phyloP scores from a whole-genome alignment of 2,329 filamentous ascomycete genomes.

The Didymella exigua region DNA sequence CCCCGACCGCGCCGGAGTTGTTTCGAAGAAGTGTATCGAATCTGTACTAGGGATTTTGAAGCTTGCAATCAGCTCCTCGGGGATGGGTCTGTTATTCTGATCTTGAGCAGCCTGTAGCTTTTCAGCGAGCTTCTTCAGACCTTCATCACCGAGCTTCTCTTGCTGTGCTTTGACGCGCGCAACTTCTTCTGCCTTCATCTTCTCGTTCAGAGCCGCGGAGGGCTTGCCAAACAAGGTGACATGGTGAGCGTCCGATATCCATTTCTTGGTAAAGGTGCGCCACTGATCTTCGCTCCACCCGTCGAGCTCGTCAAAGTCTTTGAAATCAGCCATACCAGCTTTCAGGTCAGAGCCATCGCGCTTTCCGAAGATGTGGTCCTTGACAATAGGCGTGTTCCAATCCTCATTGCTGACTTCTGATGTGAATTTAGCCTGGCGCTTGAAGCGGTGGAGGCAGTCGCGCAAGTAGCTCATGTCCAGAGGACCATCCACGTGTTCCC shows the following conservation, averaged over 20 bases:
- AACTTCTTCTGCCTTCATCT: slow-evolving; percentile 81
- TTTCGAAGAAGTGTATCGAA: slow-evolving; percentile 93
- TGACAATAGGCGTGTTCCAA: slow-evolving; percentile 85
- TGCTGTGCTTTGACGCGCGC: slow-evolving; percentile 79
- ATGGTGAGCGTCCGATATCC: slow-evolving; percentile 84
- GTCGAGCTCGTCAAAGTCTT: slow-evolving; percentile 70
- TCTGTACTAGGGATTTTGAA: slow-evolving; percentile 85
- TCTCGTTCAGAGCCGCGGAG: slow-evolving; percentile 77
- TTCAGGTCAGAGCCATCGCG: slow-evolving; percentile 69
- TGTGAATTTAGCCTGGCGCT: slow-evolving; percentile 79
- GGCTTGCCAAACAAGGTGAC: slow-evolving; percentile 88
- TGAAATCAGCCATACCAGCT: slow-evolving; percentile 49
- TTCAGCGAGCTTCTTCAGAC: slow-evolving; percentile 74
- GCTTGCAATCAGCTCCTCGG: slow-evolving; percentile 75
- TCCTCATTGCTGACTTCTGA: slow-evolving; percentile 82
- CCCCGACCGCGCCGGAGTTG: slow-evolving; percentile 81
- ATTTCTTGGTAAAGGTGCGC: slow-evolving; percentile 80
- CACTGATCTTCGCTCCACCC: slow-evolving; percentile 84
- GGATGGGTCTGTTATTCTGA: slow-evolving; percentile 88
- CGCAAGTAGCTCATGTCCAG: slow-evolving; percentile 89
- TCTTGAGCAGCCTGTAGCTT: slow-evolving; percentile 82
- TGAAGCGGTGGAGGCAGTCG: slow-evolving; percentile 83
- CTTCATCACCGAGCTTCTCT: slow-evolving; percentile 78
- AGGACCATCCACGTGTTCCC: slow-evolving; percentile 77
- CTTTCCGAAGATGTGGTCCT: slow-evolving; percentile 88